phyloP scores from a whole-genome alignment of 2,329 filamentous ascomycete species.

The Colletotrichum gigasporum region DNA sequence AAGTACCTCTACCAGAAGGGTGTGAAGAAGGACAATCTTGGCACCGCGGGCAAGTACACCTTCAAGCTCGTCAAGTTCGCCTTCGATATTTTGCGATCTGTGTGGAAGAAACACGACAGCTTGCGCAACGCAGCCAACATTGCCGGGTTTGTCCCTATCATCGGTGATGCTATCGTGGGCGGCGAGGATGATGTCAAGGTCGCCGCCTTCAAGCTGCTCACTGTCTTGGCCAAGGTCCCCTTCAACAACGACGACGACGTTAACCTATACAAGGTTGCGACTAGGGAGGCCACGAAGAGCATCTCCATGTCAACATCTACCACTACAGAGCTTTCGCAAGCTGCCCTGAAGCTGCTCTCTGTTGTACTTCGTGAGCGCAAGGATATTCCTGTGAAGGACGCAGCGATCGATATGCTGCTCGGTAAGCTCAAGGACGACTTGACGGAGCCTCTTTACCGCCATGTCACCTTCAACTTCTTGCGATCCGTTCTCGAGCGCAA shows the following conservation, averaged over 20 bases:
- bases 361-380: constrained; percentile 84
- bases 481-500: constrained; percentile 87
- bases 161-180: constrained; percentile 86
- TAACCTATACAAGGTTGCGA: constrained; percentile 77
- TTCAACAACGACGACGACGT: constrained; percentile 74
- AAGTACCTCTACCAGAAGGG: constrained; percentile 85
- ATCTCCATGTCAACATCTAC: constrained; percentile 82
- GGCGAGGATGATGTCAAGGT: constrained; percentile 94
- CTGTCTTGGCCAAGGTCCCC: constrained; percentile 85
- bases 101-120: constrained; percentile 86
- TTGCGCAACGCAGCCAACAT: constrained; percentile 84
- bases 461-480: constrained; percentile 94
- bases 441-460: constrained; percentile 90
- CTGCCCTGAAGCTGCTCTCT: constrained; percentile 87
- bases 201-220: constrained; percentile 85
- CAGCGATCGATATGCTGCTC: constrained; percentile 83
- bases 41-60: constrained; percentile 79
- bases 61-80: constrained; percentile 91
- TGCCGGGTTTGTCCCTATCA: constrained; percentile 84
- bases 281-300: constrained; percentile 84
- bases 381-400: constrained; percentile 80
- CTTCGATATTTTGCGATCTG: constrained; percentile 83
- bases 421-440: constrained; percentile 86
- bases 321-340: constrained; percentile 85
- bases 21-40: constrained; percentile 77